Percentiles rank a stretch among this genome's conserved stretches.
Evolutionary conservation across 306 rosid species (phyloP).

Genomic region (Prosopis cineraria): DNA sequence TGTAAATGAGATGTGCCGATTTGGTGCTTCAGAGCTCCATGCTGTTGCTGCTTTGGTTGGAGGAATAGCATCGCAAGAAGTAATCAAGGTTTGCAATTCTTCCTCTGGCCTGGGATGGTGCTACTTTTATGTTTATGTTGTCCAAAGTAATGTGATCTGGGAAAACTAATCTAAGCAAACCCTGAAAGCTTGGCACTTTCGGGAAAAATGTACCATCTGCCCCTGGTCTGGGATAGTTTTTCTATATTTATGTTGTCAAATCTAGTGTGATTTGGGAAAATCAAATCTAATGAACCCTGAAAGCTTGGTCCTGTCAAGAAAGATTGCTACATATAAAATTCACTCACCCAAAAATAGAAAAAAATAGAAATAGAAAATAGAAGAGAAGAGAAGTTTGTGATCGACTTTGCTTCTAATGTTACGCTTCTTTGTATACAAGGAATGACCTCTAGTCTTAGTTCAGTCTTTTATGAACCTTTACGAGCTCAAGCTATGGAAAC

Average conservation of each 20-base stretch:
- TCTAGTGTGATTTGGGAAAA: too few species aligned
- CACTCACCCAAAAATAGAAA: too few species aligned
- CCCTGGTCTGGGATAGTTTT: too few species aligned
- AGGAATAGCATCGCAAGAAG: constrained; percentile 97
- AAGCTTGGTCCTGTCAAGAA: too few species aligned
- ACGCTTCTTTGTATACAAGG: constrained; percentile 5
- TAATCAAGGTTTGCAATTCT: constrained; percentile 72
- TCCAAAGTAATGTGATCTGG: background rate
- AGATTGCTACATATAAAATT: too few species aligned
- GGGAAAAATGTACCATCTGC: background rate
- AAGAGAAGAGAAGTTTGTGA: too few species aligned
- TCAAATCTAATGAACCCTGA: too few species aligned
- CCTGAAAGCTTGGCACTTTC: constrained; percentile 4
- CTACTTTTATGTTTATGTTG: background rate
- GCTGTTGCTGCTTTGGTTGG: constrained; percentile 93
- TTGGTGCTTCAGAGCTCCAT: constrained; percentile 96
- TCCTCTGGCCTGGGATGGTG: background rate
- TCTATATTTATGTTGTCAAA: too few species aligned
- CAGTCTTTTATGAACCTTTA: constrained; percentile 7
- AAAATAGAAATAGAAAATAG: too few species aligned
- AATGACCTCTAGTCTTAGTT: constrained; percentile 4
- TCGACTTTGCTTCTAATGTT: too few species aligned
- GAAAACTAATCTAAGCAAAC: background rate
- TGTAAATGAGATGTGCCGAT: constrained; percentile 95
- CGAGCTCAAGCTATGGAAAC: constrained; percentile 6